Base-by-base conservation (phyloP, 2,329 filamentous ascomycete species). In the Saccharata proteae region DNA sequence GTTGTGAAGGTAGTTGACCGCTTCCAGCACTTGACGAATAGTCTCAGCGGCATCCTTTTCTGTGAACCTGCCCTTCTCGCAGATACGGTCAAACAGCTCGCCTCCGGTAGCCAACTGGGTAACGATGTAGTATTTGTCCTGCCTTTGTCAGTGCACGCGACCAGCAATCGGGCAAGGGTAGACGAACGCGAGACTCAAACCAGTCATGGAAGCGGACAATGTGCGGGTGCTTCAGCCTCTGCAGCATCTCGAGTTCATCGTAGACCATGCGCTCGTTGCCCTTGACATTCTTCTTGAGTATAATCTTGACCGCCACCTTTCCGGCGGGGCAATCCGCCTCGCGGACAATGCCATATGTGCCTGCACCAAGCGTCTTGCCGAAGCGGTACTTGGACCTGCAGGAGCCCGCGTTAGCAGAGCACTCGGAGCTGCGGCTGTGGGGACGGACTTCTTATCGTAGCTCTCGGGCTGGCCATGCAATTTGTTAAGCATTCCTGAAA, bases 61-160 rank as follows among this genome's bases (percentile, higher is more conserved):
- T 10, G 90, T 98, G 62, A 96, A 98, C 55, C 84, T 93, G 47
- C 90, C 92, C 59, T 92, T 82, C 52, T 96, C 86, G 62, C 90
- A 98, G 47, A 98, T 98, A 35, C 92, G 79, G 52, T 98, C 90
- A 58, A 98, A 98, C 40, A 98, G 64, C 62, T 98, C 90, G 55
- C 90, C 90, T 43, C 90, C 90, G 0, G 83, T 93, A 24, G 90
- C 90, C 34, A 98, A 69, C 59, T 98, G 80, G 18, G 90, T 98
- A 46, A 98, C 86, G 45, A 98, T 96, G 58, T 98, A 98, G 65
- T 93, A 98, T 66, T 98, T 98, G 67, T 98, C 90, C 85, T 93
- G 46, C 17, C 16, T n/a, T n/a, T n/a, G n/a, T n/a, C n/a, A n/a
- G n/a, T n/a, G 26, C 11, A 15, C 16, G 34, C 37, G 24, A 18